Evolutionary conservation across 345 rosid species (phyloP).

Genomic region (Lumnitzera littorea): DNA sequence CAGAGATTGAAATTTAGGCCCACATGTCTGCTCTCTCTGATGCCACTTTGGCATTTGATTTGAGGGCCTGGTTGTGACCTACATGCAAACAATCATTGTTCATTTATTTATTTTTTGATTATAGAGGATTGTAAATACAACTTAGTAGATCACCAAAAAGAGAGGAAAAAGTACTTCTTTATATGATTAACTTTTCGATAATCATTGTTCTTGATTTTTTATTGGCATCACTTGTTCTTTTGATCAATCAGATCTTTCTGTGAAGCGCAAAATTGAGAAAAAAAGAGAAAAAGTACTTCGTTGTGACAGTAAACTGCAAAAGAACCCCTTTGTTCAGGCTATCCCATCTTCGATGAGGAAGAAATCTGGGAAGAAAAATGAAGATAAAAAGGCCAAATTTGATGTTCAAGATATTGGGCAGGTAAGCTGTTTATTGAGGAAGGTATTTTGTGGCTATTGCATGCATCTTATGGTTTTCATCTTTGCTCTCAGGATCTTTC

Average conservation of each 20-base stretch:
- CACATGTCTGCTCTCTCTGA: conserved; percentile 1
- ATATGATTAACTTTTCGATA: not conserved
- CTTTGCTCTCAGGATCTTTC: conserved; percentile 26
- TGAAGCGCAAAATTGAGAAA: conserved; percentile 77
- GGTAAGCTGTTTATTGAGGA: conserved; percentile 22
- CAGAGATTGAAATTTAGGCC: conserved; percentile 7
- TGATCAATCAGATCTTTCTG: conserved; percentile 48
- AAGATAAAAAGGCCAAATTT: conserved; percentile 15
- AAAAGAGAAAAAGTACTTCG: conserved; percentile 60
- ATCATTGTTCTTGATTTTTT: not conserved
- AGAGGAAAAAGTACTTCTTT: not conserved
- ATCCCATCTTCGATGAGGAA: conserved; percentile 61
- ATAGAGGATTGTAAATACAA: not conserved
- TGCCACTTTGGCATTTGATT: not conserved
- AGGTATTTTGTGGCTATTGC: not conserved
- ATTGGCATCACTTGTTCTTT: not conserved
- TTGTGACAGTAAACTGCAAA: conserved; percentile 55
- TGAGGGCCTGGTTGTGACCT: conserved; percentile 10
- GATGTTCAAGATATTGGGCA: conserved; percentile 21
- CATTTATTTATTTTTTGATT: not conserved
- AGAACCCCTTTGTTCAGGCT: conserved; percentile 63
- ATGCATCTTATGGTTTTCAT: conserved; percentile 7
- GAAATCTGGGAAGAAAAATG: conserved; percentile 27
- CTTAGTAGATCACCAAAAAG: not conserved
- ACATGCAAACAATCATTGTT: not conserved